phyloP scores from a whole-genome alignment of 2,329 filamentous ascomycete species.

The Arthrobotrys conoides region DNA sequence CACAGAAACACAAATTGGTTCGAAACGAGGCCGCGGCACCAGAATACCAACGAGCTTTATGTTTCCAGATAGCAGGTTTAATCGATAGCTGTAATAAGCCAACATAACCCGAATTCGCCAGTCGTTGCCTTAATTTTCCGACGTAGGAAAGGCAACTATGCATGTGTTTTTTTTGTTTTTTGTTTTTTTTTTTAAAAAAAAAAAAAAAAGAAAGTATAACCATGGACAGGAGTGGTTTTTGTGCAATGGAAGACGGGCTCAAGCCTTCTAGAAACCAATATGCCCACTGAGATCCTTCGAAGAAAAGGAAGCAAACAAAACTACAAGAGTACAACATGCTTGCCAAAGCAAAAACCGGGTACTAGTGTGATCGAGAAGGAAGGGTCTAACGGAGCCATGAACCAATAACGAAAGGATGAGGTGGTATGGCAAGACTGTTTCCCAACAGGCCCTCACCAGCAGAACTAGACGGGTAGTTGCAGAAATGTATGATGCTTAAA shows the following conservation, averaged over 20 bases:
- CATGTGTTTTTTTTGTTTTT: too few species aligned
- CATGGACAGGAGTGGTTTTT: constrained; percentile 24
- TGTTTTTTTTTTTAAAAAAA: too few species aligned
- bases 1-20: constrained; percentile 41
- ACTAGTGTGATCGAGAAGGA: constrained; percentile 28
- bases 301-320: constrained; percentile 39
- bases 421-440: not conserved
- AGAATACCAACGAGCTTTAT: constrained; percentile 41
- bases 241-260: constrained; percentile 53
- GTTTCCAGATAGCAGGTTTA: constrained; percentile 7
- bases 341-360: constrained; percentile 4
- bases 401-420: not conserved
- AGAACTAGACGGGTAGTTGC: constrained; percentile 40
- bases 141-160: constrained; percentile 18
- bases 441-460: constrained; percentile 25
- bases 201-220: too few species aligned
- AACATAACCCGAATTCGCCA: constrained; percentile 39
- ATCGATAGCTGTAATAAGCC: constrained; percentile 32
- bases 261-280: constrained; percentile 53
- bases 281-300: constrained; percentile 32
- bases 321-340: constrained; percentile 20
- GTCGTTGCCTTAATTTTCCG: constrained; percentile 37
- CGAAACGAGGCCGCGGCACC: constrained; percentile 53
- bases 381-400: constrained; percentile 2
- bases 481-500: constrained; percentile 26